Percentiles rank a stretch among this genome's conserved stretches.
These are phyloP conservation scores for Cucurbitaria berberidis DNA, from an alignment of 2,329 filamentous ascomycete species.

Conservation along the genomic window DNA sequence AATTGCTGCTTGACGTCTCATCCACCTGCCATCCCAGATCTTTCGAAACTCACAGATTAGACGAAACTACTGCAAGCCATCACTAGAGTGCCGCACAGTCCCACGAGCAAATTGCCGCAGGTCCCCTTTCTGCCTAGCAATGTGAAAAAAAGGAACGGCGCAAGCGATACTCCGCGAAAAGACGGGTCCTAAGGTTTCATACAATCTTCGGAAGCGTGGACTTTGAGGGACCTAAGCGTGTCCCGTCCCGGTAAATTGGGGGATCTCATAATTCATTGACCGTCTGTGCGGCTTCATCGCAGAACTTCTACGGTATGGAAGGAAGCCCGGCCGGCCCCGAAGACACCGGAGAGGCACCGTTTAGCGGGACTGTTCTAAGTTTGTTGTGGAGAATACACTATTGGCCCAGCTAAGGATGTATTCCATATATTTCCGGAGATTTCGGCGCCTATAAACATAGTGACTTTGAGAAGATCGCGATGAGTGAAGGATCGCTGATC, in stretches of 20 bases:
- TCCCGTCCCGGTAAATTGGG: constrained; percentile 15
- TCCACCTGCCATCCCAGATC: constrained; percentile 12
- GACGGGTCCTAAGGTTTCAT: constrained; percentile 6
- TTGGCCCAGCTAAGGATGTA: neutral
- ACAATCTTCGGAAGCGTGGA: constrained; percentile 16
- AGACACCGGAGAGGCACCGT: constrained; percentile 18
- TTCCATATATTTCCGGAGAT: neutral
- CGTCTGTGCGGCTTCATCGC: constrained; percentile 7
- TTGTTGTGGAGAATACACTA: neutral
- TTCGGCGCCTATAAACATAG: neutral
- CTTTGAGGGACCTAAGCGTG: constrained; percentile 4
- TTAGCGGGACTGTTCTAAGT: constrained; percentile 8
- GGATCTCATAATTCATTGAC: constrained; percentile 10
- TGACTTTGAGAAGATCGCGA: neutral
- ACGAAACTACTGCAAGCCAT: constrained; percentile 22
- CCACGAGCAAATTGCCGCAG: constrained; percentile 6
- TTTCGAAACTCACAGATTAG: constrained; percentile 12
- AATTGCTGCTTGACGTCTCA: constrained; percentile 1
- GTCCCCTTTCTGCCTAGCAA: constrained; percentile 1
- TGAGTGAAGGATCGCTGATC: neutral
- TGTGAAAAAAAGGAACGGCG: neutral
- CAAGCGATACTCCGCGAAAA: neutral
- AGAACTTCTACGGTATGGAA: constrained; percentile 16
- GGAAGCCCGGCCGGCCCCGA: constrained; percentile 17
- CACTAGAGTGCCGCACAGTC: constrained; percentile 9